These are phyloP conservation scores for Conoideocrella luteorostrata DNA, from an alignment of 2,329 filamentous ascomycete genomes.

Conservation along the genomic window DNA sequence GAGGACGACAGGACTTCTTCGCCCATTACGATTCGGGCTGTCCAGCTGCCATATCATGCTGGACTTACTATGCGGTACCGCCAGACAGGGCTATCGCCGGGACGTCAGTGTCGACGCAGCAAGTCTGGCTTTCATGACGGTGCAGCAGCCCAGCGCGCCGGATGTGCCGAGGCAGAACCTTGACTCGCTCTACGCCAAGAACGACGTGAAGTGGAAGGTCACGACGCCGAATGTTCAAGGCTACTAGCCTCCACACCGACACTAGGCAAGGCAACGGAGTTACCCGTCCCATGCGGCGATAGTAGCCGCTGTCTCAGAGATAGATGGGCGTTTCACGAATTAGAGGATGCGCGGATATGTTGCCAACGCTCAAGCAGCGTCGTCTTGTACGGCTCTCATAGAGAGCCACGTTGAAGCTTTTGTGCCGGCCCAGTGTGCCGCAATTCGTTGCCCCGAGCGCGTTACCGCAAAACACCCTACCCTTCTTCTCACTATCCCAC, in stretches of 20 bases:
- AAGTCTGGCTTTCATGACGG: constrained; percentile 17
- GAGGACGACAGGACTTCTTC: constrained; percentile 18
- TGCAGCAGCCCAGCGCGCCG: constrained; percentile 1
- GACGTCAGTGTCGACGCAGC: constrained; percentile 18
- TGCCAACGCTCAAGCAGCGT: no score
- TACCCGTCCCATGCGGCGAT: no score
- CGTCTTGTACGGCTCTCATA: no score
- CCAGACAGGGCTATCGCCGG: constrained; percentile 10
- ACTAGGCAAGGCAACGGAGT: no score
- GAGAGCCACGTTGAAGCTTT: no score
- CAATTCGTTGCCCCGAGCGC: no score
- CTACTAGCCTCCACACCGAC: constrained; percentile 14
- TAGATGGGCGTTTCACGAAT: no score
- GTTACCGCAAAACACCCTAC: no score
- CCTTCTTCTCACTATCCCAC: no score
- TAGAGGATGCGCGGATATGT: no score
- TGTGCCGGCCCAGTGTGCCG: no score
- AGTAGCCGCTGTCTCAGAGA: no score
- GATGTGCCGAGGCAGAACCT: constrained; percentile 6
- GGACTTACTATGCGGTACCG: constrained; percentile 11
- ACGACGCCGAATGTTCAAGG: constrained; percentile 12
- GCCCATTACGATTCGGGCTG: constrained; percentile 16
- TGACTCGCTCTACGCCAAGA: constrained; percentile 6
- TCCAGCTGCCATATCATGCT: constrained; percentile 16
- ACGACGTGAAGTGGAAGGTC: constrained; percentile 16